These are phyloP conservation scores for Hypoxylon intermedium DNA, from an alignment of 495 filamentous ascomycete genomes.

Conservation along the genomic window DNA sequence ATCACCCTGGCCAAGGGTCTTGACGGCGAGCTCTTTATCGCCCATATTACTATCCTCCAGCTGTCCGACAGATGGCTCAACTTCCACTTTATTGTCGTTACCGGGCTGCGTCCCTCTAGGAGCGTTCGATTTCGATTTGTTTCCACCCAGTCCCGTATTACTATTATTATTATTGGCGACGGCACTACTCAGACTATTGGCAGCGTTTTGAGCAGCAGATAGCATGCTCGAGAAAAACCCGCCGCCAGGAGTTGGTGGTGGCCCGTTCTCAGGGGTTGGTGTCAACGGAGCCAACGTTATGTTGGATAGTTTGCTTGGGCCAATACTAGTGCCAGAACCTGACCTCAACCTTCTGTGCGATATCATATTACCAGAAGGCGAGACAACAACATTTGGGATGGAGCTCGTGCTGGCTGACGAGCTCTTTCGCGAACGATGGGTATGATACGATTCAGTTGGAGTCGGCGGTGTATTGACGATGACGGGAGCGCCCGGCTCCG, in stretches of 20 bases:
- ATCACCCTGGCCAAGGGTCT: conserved; percentile 89
- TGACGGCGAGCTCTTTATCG: conserved; percentile 77
- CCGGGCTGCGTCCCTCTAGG: conserved; percentile 42
- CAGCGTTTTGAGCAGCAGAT: conserved; percentile 91
- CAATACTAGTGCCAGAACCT: conserved; percentile 68
- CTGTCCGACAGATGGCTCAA: conserved; percentile 51
- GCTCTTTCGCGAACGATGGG: conserved; percentile 31
- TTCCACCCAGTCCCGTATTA: conserved; percentile 47
- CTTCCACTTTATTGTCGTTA: conserved; percentile 55
- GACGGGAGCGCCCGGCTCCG: conserved; percentile 50
- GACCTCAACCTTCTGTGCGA: conserved; percentile 62
- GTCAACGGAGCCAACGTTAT: conserved; percentile 75
- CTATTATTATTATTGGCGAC: conserved; percentile 72
- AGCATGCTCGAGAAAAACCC: conserved; percentile 96
- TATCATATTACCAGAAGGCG: conserved; percentile 72
- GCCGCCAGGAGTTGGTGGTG: conserved; percentile 50
- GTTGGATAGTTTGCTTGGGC: conserved; percentile 90
- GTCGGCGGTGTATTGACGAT: conserved; percentile 67
- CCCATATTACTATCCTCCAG: conserved; percentile 49
- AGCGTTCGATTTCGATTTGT: conserved; percentile 49
- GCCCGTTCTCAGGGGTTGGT: conserved; percentile 65
- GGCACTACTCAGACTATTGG: conserved; percentile 81
- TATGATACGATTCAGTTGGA: conserved; percentile 51
- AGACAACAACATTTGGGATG: conserved; percentile 44
- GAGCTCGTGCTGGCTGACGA: conserved; percentile 37